A percentile compares a stretch with the other conserved stretches of the same genome.
These are phyloP conservation scores for Phytophthora aleatoria DNA, from an alignment of 352 stramenopile genomes.

Conservation along the genomic window DNA sequence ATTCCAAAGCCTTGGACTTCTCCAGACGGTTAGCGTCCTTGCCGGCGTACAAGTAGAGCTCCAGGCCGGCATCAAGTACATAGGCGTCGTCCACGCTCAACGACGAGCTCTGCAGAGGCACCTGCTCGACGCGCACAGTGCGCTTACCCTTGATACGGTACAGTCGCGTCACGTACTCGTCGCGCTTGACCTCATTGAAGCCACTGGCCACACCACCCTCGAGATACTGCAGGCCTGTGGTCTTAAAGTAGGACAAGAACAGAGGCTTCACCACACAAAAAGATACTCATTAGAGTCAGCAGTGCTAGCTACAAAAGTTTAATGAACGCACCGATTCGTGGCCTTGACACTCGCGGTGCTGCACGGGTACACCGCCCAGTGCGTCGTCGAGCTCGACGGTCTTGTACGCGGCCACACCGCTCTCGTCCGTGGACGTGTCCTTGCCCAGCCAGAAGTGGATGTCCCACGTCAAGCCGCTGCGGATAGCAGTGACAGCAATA, in stretches of 20 bases:
- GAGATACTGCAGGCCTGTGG: constrained; percentile 90
- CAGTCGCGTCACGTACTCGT: constrained; percentile 85
- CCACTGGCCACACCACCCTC: constrained; percentile 92
- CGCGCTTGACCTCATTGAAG: constrained; percentile 92
- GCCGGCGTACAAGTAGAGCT: constrained; percentile 91
- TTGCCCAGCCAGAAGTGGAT: constrained; percentile 97
- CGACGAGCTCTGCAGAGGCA: constrained; percentile 78
- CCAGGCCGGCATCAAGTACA: constrained; percentile 92
- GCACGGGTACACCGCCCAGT: constrained; percentile 89
- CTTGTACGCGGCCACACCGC: constrained; percentile 96
- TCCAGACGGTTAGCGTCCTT: constrained; percentile 86
- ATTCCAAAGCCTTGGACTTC: constrained; percentile 91
- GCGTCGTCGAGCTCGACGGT: constrained; percentile 96
- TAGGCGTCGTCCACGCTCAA: constrained; percentile 95
- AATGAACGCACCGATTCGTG: constrained; percentile 61
- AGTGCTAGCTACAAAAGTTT: background rate
- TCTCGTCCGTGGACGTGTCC: constrained; percentile 92
- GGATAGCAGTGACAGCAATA: background rate
- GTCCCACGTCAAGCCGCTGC: constrained; percentile 80
- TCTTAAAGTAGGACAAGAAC: constrained; percentile 96
- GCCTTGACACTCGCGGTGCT: constrained; percentile 91
- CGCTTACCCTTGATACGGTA: constrained; percentile 93
- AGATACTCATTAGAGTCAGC: background rate
- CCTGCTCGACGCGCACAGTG: constrained; percentile 87
- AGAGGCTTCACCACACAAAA: constrained; percentile 49